phyloP scores from a whole-genome alignment of 225 moss, liverwort and hornwort genomes.

The Bryum argenteum region DNA sequence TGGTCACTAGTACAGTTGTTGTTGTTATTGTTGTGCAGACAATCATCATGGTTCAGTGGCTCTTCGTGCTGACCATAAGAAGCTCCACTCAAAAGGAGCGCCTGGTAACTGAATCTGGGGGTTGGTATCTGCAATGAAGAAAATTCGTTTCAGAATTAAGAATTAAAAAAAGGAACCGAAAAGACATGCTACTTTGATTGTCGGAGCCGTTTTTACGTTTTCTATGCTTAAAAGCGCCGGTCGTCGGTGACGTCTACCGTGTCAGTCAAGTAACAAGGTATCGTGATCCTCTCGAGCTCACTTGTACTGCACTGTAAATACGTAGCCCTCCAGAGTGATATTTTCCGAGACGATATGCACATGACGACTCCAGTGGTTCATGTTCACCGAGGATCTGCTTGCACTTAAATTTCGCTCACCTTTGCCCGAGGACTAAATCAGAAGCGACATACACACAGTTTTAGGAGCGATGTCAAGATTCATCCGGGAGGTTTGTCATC shows the following conservation, averaged over 20 bases:
- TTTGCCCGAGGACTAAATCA: background rate
- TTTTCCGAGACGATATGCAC: background rate
- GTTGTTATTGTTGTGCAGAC: no score
- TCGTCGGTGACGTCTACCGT: conserved; percentile 22
- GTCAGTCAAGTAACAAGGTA: conserved; percentile 17
- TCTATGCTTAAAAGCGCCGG: background rate
- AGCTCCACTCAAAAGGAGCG: no score
- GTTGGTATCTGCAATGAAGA: background rate
- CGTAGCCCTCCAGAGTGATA: no score
- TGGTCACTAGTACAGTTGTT: no score
- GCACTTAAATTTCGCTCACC: background rate
- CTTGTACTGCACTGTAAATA: background rate
- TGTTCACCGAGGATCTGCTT: background rate
- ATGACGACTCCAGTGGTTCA: background rate
- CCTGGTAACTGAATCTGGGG: no score
- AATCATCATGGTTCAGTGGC: no score
- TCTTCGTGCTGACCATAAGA: no score
- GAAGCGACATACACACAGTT: background rate
- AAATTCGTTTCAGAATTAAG: background rate
- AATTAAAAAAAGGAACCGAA: background rate
- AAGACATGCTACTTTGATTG: background rate
- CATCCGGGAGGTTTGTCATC: conserved; percentile 39
- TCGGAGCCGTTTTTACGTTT: background rate
- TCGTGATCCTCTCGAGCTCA: background rate
- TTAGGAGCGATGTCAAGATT: conserved; percentile 35